These are phyloP conservation scores for Penicillium bovifimosum DNA, from an alignment of 495 filamentous ascomycete genomes.

Conservation along the genomic window DNA sequence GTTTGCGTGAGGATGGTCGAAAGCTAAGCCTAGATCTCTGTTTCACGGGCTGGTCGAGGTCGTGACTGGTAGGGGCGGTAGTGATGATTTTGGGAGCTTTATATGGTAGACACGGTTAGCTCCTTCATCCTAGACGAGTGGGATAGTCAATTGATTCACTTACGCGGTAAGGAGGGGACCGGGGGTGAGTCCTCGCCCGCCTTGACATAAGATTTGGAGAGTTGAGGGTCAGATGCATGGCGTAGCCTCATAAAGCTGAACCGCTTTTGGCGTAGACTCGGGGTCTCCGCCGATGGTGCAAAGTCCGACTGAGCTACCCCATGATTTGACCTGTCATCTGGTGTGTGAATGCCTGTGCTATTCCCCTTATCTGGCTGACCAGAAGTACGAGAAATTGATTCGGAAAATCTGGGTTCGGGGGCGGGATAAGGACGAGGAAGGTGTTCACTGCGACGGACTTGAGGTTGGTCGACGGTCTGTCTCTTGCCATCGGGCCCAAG, in stretches of 20 bases:
- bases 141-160: constrained; percentile 26
- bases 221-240: constrained; percentile 89
- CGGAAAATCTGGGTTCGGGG: constrained; percentile 34
- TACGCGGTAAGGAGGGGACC: constrained; percentile 70
- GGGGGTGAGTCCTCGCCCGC: constrained; percentile 58
- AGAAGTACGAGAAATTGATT: constrained; percentile 33
- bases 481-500: constrained; percentile 39
- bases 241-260: constrained; percentile 89
- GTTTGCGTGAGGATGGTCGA: constrained; percentile 28
- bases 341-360: constrained; percentile 9
- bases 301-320: constrained; percentile 13
- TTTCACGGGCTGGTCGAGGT: constrained; percentile 44
- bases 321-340: constrained; percentile 11
- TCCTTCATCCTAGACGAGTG: neutral
- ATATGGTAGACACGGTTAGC: constrained; percentile 4
- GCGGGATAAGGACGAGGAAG: constrained; percentile 36
- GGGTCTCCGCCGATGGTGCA: constrained; percentile 20
- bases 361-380: constrained; percentile 14
- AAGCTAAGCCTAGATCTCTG: constrained; percentile 40
- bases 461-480: constrained; percentile 31
- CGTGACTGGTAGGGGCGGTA: constrained; percentile 77
- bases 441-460: constrained; percentile 40
- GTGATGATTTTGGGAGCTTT: constrained; percentile 87
- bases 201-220: constrained; percentile 76
- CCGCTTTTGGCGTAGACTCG: constrained; percentile 46